Evolutionary conservation across 768 basidiomycete species (phyloP).

Genomic region (Termitomyces sp.): DNA sequence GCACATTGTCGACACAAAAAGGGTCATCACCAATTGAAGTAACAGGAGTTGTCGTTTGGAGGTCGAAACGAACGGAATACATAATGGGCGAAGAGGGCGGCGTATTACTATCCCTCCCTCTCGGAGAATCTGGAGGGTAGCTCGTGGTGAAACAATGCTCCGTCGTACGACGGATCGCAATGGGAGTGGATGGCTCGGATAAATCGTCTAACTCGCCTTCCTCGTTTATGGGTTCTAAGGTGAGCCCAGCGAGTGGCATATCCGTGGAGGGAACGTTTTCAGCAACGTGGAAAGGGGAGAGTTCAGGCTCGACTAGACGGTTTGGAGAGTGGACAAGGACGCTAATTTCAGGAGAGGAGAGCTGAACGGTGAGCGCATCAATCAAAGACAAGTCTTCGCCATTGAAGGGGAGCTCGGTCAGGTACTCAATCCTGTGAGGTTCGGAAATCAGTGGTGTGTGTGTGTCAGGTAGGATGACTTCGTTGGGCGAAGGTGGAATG

Average conservation of each 20-base stretch:
- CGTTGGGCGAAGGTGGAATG: neutral
- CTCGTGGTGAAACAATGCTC: neutral
- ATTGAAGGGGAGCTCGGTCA: neutral
- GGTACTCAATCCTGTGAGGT: neutral
- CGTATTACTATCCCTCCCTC: neutral
- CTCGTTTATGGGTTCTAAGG: neutral
- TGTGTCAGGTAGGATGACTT: neutral
- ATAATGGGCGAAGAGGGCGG: neutral
- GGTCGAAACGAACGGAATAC: neutral
- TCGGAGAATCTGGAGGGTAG: neutral
- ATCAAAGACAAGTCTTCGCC: neutral
- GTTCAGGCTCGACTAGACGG: neutral
- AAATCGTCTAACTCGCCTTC: neutral
- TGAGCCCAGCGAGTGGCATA: neutral
- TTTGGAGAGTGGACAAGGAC: neutral
- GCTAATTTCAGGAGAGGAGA: neutral
- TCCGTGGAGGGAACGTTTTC: neutral
- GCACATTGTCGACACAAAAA: neutral
- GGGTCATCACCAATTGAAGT: neutral
- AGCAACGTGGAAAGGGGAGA: neutral
- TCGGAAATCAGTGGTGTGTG: neutral
- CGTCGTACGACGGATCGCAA: neutral
- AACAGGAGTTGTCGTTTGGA: neutral
- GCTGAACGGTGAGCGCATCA: neutral
- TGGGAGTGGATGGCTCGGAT: neutral